These are phyloP conservation scores for Agastache rugosa DNA, from an alignment of 257 asterid species.

Conservation along the genomic window DNA sequence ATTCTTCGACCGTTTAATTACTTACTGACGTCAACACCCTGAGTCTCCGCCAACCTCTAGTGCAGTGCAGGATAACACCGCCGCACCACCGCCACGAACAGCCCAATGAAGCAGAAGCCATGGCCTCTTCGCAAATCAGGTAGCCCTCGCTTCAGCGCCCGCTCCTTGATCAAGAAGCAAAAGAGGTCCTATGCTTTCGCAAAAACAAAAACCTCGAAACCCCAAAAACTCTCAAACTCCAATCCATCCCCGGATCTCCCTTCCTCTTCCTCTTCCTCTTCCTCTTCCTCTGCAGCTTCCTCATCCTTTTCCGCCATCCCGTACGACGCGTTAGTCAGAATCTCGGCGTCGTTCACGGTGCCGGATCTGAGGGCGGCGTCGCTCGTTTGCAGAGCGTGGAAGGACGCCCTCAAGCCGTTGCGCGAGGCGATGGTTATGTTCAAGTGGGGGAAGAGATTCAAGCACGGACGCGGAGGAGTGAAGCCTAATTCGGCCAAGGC, in stretches of 20 bases:
- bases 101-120: slow-evolving; percentile 48
- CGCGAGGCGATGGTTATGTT: slow-evolving; percentile 69
- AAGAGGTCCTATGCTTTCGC: slow-evolving; percentile 1
- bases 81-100: slow-evolving; percentile 10
- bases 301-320: slow-evolving; percentile 59
- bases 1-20: background rate
- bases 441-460: slow-evolving; percentile 70
- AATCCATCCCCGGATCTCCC: slow-evolving; percentile 18
- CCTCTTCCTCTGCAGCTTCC: slow-evolving; percentile 34
- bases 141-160: slow-evolving; percentile 43
- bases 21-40: background rate
- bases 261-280: slow-evolving; percentile 23
- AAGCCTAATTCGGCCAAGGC: slow-evolving; percentile 58
- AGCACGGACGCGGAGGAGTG: slow-evolving; percentile 78
- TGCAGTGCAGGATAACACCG: background rate
- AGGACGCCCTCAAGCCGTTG: slow-evolving; percentile 76
- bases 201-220: slow-evolving; percentile 32
- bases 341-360: slow-evolving; percentile 59
- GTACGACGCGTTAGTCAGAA: slow-evolving; percentile 54
- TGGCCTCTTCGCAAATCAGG: slow-evolving; percentile 51
- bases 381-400: slow-evolving; percentile 73
- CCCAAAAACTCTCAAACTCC: slow-evolving; percentile 19
- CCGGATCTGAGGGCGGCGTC: slow-evolving; percentile 70
- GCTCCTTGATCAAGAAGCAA: slow-evolving; percentile 38
- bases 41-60: background rate